A percentile compares a stretch with the other conserved stretches of the same genome.
These are phyloP conservation scores for Prunus mongolica DNA, from an alignment of 306 rosid genomes.

Conservation along the genomic window DNA sequence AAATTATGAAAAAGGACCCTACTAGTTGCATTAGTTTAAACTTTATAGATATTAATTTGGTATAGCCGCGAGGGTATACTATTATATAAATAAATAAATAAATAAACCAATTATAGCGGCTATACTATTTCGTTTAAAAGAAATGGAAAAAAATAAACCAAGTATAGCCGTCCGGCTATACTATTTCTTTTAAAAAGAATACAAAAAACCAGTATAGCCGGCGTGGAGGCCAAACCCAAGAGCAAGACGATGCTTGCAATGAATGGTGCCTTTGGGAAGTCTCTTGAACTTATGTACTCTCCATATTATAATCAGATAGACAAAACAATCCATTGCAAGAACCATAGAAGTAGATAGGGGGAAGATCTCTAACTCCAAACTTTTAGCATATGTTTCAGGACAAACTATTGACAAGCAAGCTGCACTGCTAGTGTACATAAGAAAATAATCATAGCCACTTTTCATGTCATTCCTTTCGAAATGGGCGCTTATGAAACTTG, in stretches of 20 bases:
- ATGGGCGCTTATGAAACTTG: neutral
- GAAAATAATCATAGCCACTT: neutral
- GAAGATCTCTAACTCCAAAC: neutral
- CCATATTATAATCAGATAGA: neutral
- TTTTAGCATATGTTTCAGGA: neutral
- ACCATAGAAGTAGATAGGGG: neutral
- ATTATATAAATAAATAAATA: no score
- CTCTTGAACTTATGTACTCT: neutral
- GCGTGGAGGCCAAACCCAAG: neutral
- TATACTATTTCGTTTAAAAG: no score
- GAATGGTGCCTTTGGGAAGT: neutral
- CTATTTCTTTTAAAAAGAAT: no score
- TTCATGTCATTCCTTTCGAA: neutral
- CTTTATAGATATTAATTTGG: no score
- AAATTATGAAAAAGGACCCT: no score
- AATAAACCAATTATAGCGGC: no score
- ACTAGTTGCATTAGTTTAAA: no score
- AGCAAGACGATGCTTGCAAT: no score
- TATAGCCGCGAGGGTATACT: no score
- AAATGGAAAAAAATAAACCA: neutral
- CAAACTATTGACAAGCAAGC: neutral
- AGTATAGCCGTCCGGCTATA: no score
- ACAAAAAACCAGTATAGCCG: no score
- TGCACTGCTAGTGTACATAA: neutral
- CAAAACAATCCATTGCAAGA: neutral